Evolutionary conservation across 805 yeast genomes (phyloP), one percentile per base, ranked within the genome.

Genomic region (Lipomyces starkeyi): DNA sequence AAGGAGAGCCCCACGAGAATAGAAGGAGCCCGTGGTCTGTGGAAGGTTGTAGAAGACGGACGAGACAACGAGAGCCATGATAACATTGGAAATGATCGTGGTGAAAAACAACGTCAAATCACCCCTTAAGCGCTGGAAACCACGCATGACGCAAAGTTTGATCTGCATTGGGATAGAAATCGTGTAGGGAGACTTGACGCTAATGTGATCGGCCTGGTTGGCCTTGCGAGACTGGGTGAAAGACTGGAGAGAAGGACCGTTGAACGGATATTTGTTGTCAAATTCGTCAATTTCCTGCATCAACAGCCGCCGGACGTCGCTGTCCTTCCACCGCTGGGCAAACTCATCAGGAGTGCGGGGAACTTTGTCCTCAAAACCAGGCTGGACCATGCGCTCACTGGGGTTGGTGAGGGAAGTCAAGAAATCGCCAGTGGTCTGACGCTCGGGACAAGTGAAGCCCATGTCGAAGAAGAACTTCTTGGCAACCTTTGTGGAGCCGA

Each of bases 11-110:
- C 90, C 88, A 71, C 91, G 82, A 7, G 88, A 59, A 73, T 86
- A 89, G 6, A 89, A 87, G 58, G 90, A 88, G 9, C 74, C 65
- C 0, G 91, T 88, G 40, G 79, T 67, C 2, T 79, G 77, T 1
- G 87, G 84, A 20, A 87, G 77, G 63, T 85, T 79, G 77, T 83
- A 87, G 76, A 82, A 88, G 72, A 89, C 79, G 0, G 93, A 88
- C 40, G 91, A 91, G 13, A 82, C 80, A 74, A 88, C 83, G 61
- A 89, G 82, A n/a, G 89, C 82, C 77, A 87, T 88, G 43, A 84
- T 74, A 17, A 84, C 73, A 67, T 84, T 84, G 8, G 90, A 88
- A 52, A 77, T 69, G 17, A 83, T 73, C 65, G 81, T 81, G 14
- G 85, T 81, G 57, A 82, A 65, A 9, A 85, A 79, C 75, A 83